These are phyloP conservation scores for Talaromyces sp. DNA, from an alignment of 2,329 filamentous ascomycete genomes.

Conservation along the genomic window DNA sequence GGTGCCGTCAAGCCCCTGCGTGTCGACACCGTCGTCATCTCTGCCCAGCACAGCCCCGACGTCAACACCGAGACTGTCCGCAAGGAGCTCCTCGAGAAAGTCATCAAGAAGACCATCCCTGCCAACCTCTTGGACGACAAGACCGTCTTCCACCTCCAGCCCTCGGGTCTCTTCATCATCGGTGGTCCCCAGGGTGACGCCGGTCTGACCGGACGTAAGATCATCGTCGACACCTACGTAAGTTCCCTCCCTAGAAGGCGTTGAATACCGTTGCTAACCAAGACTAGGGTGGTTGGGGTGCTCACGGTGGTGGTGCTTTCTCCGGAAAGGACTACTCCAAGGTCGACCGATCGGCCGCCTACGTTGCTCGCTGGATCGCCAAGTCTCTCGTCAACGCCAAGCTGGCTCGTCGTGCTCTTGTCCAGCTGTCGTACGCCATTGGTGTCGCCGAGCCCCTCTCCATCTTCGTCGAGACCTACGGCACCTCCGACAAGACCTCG, in stretches of 20 bases:
- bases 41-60: conserved; percentile 84
- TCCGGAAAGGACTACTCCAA: conserved; percentile 99
- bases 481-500: conserved; percentile 82
- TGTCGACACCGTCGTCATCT: conserved; percentile 95
- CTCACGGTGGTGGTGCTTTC: conserved; percentile 99
- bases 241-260: background rate
- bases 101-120: conserved; percentile 92
- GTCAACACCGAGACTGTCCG: conserved; percentile 89
- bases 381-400: conserved; percentile 91
- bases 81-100: conserved; percentile 94
- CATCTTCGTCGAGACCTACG: conserved; percentile 96
- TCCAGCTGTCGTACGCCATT: conserved; percentile 99
- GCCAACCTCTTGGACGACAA: conserved; percentile 85
- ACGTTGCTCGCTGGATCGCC: conserved; percentile 96
- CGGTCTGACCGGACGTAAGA: conserved; percentile 97
- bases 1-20: conserved; percentile 84
- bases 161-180: conserved; percentile 97
- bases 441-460: conserved; percentile 97
- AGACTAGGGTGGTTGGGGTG: conserved; percentile 80
- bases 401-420: conserved; percentile 85
- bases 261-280: background rate
- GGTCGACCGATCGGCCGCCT: conserved; percentile 97
- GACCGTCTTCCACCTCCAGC: conserved; percentile 98
- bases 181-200: conserved; percentile 98
- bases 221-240: conserved; percentile 94